Percentiles rank a stretch among this genome's conserved stretches.
Evolutionary conservation across 345 rosid genomes (phyloP).

Genomic region (Hibiscus trionum): DNA sequence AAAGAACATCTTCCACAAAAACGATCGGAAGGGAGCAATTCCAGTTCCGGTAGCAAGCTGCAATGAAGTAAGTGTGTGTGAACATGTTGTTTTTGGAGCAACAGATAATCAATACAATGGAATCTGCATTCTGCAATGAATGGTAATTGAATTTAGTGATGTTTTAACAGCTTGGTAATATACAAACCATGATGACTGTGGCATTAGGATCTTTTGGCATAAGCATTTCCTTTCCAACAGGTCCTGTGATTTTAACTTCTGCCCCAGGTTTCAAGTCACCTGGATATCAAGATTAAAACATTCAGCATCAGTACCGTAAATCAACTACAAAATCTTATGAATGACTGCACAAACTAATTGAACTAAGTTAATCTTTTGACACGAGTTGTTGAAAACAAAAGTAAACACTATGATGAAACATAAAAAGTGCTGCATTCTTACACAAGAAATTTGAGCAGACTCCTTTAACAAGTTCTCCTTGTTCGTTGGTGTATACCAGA

Average conservation of each 20-base stretch:
- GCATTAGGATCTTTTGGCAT: slow-evolving; percentile 98
- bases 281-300: slow-evolving; percentile 17
- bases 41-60: slow-evolving; percentile 95
- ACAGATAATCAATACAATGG: neutral
- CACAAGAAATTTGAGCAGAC: slow-evolving; percentile 99
- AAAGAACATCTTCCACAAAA: slow-evolving; percentile 94
- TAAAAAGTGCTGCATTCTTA: slow-evolving; percentile 28
- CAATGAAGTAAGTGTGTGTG: slow-evolving; percentile 8
- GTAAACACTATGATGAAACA: neutral
- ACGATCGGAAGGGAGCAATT: slow-evolving; percentile 85
- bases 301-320: neutral
- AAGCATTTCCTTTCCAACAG: slow-evolving; percentile 98
- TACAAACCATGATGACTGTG: slow-evolving; percentile 66
- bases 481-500: slow-evolving; percentile 76
- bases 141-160: neutral
- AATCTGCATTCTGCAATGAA: neutral
- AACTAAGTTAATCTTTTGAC: neutral
- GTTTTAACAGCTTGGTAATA: neutral
- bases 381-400: neutral
- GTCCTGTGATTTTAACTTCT: slow-evolving; percentile 82
- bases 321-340: neutral
- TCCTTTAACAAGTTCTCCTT: slow-evolving; percentile 84
- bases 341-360: neutral
- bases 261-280: slow-evolving; percentile 89
- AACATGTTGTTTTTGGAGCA: neutral